Base-by-base conservation (phyloP, 345 rosid species). In the Sonneratia alba region DNA sequence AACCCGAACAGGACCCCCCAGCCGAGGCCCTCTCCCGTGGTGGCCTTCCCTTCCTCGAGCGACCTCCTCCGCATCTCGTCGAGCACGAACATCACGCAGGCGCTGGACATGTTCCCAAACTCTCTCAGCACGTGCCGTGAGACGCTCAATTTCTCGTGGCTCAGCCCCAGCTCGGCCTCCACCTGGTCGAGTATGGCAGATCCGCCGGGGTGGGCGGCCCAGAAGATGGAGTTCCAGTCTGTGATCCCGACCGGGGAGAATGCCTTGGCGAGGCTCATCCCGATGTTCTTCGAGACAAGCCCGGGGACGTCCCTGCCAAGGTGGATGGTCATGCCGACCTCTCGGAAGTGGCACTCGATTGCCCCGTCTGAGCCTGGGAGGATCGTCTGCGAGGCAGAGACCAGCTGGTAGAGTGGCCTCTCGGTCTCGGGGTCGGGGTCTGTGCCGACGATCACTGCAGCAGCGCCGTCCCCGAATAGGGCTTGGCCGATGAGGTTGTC, bases 1-100 rank as follows among this genome's bases (percentile, higher is more conserved):
- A 90, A 86, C 2, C 92, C 92, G 47, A 90, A 83, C 27, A 86
- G 80, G 16, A 88, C 89, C 10, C 96, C 96, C 92, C 92, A 90
- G 4, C 88, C 91, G 34, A 86, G 75, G 36, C 92, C 96, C 74
- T 90, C 92, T 1, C 96, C 92, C 1, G 96, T 90, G 3, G 87
- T 81, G 56, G 68, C 47, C 21, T 76, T 81, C 71, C 87, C 86
- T 47, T 86, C 84, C 13, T 85, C 70, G 1, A 56, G 49, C 1
- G 83, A 85, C 74, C 76, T 88, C 78, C 73, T 88, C 75, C 92
- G 82, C 92, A 88, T 85, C 75, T 90, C 88, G 14, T 87, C 92
- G 47, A 89, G 47, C 2, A 89, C 86, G 37, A 89, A 89, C 66
- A 89, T 45, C 4, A 89, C 96, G 12, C 88, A 86, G 4, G 90